Base-by-base conservation (phyloP, 2,329 filamentous ascomycete genomes). In the Cladosporium sp. region DNA sequence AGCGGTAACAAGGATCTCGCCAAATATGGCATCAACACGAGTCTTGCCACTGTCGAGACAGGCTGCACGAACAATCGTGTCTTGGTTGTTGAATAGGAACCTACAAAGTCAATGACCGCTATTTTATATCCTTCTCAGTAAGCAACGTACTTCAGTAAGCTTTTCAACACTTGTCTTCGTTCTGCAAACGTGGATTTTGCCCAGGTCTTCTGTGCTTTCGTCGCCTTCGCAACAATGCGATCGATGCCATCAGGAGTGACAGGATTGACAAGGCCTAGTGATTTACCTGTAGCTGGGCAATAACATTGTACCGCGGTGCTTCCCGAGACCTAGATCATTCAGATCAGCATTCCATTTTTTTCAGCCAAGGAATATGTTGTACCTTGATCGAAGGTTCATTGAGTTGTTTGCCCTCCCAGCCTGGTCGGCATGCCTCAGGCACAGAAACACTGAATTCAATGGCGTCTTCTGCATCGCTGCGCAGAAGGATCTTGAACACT, bases 41-140 rank as follows among this genome's bases (percentile, higher is more conserved):
- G 95, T 97, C 80, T 99, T 99, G 62, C 94, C 94, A 40, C 90
- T 95, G 75, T 99, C 94, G 35, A 96, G 80, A 68, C 90, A 95
- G 50, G 92, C 93, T 28, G 91, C 84, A 15, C 84, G 83, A 66
- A 91, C 92, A 65, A 99, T 95, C 24, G 87, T 81, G 63, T 93
- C 88, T 71, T 97, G 91, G 70, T 97, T 88, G 63, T 95, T 89
- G 58, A 99, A 82, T 9, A 99, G 81, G 65, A 92, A 87, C 69
- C 79, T 82, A 22, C 6, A 4, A 32, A 4, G 54, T 45, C 34
- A 40, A 10, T 17, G 19, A 3, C 7, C 20, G 2, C 17, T 15
- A 8, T 44, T 7, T 12, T 42, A 9, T 12, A n/a, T 12, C 7
- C 9, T 6, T 19, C 9, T 3, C 2, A 7, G 7, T 3, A 19